Base-by-base conservation (phyloP, 2,329 filamentous ascomycete species). In the Ascochyta koolunga region DNA sequence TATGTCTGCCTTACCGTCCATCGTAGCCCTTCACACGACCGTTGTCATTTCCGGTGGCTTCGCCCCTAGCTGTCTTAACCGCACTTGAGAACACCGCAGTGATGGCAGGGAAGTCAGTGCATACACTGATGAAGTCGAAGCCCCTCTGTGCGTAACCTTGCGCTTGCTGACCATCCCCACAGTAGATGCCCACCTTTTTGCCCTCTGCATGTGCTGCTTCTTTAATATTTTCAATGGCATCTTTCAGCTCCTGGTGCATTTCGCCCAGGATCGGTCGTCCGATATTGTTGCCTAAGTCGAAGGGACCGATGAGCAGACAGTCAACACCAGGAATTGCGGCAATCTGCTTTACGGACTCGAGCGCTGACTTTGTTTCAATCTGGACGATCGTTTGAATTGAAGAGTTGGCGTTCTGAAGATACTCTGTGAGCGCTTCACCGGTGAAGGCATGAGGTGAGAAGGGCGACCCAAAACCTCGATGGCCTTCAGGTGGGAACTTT, bases 241-340 rank as follows among this genome's bases (percentile, higher is more conserved):
- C 70, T 31, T 79, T 77, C 40, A 85, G 64, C 56, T 84, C 80
- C 2, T 77, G 75, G 38, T 80, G 76, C 70, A 83, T 81, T 3
- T 75, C 75, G 2, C 73, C 71, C 2, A 81, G 55, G 13, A 84
- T 80, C 0, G 82, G 81, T 48, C 80, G 76, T 3, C 82, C 82
- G 43, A 85, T 83, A 46, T 82, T 83, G 62, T 84, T 85, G 19
- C 83, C 83, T 0, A 84, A 71, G 69, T 84, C 82, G 68, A 80
- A 83, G 2, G 82, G 82, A 0, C 82, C 82, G 46, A 84, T 77
- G 22, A 84, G 76, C 5, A 84, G 68, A 21, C 81, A 79, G 54
- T 84, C 81, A 7, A 84, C 77, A 2, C 82, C 82, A 2, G 78
- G 77, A 3, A 83, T 74, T 9, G 78, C 77, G 10, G 82, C 82